Evolutionary conservation across 208 protist genomes (phyloP), one percentile per base, ranked within the genome.

Genomic region (Crithidia thermophila): DNA sequence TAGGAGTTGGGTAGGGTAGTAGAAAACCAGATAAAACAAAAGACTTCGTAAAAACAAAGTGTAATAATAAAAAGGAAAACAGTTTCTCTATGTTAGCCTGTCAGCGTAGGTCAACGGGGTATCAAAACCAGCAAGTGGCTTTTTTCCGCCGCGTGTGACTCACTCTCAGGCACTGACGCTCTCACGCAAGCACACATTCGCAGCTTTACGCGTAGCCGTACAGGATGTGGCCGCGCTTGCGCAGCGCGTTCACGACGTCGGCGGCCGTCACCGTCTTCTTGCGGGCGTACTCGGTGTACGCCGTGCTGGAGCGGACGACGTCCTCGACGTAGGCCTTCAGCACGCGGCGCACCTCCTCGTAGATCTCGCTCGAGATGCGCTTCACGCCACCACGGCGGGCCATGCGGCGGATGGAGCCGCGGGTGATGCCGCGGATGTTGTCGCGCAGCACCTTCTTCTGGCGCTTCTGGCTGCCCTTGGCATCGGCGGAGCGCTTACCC

Each of bases 321-420:
- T 76, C 75, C 68, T 94, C 85, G 20, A 97, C 72, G 76, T 92
- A 97, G 27, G 52, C 64, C 70, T 94, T 96, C 37, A 97, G 79
- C 55, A 95, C 87, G 50, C 73, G 72, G 60, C 82, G 82, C 59
- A 88, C 68, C 79, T 88, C 82, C 59, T 88, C 79, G 82, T 88
- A 85, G 55, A 85, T 72, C 55, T 83, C 78, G 61, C 71, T 72
- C 37, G 76, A 84, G 81, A 97, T 97, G 75, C 94, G 87, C 77
- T 96, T 96, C 68, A 97, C 90, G 71, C 94, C 94, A 70, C 94
- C 94, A 78, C 94, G 82, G 78, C 94, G 86, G 50, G 94, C 94
- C 46, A 97, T 77, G 79, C 94, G 86, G 77, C 90, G 85, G 69
- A 97, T 94, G 47, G 88, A 87, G 66, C 87, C 89, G 56, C 85